Evolutionary conservation across 768 basidiomycete species (phyloP).

Genomic region (Cyathus striatus): DNA sequence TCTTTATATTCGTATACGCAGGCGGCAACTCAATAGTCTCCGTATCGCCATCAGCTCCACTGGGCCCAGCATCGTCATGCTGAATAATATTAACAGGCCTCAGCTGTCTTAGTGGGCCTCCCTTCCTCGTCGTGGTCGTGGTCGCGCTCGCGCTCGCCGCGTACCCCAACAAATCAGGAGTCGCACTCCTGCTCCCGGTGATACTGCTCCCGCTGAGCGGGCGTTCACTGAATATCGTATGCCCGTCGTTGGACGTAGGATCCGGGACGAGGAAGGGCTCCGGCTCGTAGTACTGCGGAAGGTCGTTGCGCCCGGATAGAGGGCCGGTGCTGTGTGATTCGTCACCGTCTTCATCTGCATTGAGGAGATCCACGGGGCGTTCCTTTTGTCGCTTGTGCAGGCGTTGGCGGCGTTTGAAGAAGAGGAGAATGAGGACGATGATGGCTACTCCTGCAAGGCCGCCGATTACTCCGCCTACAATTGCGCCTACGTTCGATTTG

Average conservation of each 20-base stretch:
- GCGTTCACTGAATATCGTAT: slow-evolving; percentile 19
- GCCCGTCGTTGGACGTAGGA: slow-evolving; percentile 39
- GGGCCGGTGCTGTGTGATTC: slow-evolving; percentile 16
- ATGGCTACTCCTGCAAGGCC: slow-evolving; percentile 42
- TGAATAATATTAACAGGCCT: slow-evolving; percentile 78
- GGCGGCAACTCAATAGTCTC: slow-evolving; percentile 84
- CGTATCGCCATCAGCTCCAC: slow-evolving; percentile 26
- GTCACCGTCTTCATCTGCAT: slow-evolving; percentile 54
- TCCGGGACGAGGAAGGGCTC: slow-evolving; percentile 73
- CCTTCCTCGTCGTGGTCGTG: slow-evolving; percentile 27
- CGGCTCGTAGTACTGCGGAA: slow-evolving; percentile 69
- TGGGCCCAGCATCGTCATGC: slow-evolving; percentile 78
- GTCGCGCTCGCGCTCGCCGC: slow-evolving; percentile 17
- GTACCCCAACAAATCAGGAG: slow-evolving; percentile 36
- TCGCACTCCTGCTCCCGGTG: slow-evolving; percentile 38
- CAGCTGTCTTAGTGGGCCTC: slow-evolving; percentile 48
- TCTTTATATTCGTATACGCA: slow-evolving; percentile 67
- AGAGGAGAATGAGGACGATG: slow-evolving; percentile 38
- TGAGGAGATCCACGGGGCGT: slow-evolving; percentile 63
- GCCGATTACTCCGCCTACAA: slow-evolving; percentile 56
- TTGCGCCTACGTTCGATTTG: slow-evolving; percentile 37
- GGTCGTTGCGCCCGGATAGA: slow-evolving; percentile 31
- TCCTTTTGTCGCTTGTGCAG: slow-evolving; percentile 37
- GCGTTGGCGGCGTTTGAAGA: slow-evolving; percentile 42
- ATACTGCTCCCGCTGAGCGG: slow-evolving; percentile 31